Base-by-base conservation (phyloP, 176 grass and related monocot species). In the Rhynchospora tenuis region DNA sequence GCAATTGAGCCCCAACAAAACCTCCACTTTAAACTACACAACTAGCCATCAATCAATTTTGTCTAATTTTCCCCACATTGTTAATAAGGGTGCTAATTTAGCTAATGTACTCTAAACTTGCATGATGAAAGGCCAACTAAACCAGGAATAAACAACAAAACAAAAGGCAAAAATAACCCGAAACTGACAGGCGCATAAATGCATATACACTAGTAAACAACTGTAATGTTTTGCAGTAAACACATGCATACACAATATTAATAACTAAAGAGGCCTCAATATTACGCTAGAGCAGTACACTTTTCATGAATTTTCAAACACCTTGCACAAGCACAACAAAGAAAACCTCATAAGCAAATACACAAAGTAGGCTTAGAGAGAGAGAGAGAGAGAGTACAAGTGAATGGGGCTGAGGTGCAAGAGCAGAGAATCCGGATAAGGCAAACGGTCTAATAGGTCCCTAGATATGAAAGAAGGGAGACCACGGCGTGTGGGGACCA, bases 331-430 rank as follows among this genome's bases (percentile, higher is more conserved):
- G 33, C 13, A 46, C 43, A 71, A 59, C 56, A 20, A 8, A 19
- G 17, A 2, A 38, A 68, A 68, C 29, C 65, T n/a, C 33, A 17
- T 6, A 69, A 43, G 42, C 43, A 72, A 47, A 72, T 17, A 50
- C 33, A 60, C 11, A 5, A 15, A 14, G 63, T 15, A 67, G 7
- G 63, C 8, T 14, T 14, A 58, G 27, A 80, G 54, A 79, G 55
- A 46, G 2, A 89, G 54, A 15, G 11, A 27, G 7, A 28, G 9
- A 45, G 63, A 87, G 88, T 86, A 98, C 95, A 98, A 98, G 58
- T 98, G 95, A 69, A 91, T 86, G 46, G 95, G 92, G 79, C 90
- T 93, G 78, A 98, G 89, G 31, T 93, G 89, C n/a, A 98, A 87
- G 10, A 98, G 86, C 4, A 89, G 87, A 44, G 95, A 94, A 62